Base-by-base conservation (phyloP, 176 grass and related monocot genomes). In the Triticum dicoccoides region DNA sequence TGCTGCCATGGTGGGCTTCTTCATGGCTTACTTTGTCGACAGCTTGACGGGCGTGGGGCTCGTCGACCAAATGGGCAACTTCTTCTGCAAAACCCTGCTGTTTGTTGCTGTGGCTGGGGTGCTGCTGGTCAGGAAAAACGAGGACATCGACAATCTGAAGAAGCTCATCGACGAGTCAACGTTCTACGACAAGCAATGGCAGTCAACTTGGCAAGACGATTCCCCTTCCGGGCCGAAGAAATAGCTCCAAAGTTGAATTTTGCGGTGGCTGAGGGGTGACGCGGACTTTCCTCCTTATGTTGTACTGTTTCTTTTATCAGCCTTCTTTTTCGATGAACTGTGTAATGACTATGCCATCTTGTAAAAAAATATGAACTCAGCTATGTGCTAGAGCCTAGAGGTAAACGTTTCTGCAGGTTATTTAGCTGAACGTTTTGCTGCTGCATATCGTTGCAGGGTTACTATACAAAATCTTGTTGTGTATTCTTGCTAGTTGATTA, bases 1-100 rank as follows among this genome's bases (percentile, higher is more conserved):
- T 15, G 97, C 97, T 35, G 97, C 97, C 79, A 98, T 98, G 97
- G 71, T 96, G 69, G 97, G 97, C n/a, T 98, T 98, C 87, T 98
- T 98, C 92, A 98, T 98, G 97, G 94, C 97, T 2, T 98, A 98
- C 86, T 94, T 98, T 30, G 94, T 98, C 1, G 97, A 98, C 71
- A 92, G 97, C 67, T 86, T 98, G 86, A 98, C 94, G 0, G 94
- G 97, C 0, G 85, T 92, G 75, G 97, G 97, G 38, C 90, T 98
- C 2, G 94, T 98, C 8, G 94, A 96, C 80, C 97, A 98, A 45
- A 90, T 67, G 85, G 94, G 93, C 32, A 98, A 98, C 67, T 94
- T 98, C 73, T 96, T 98, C 86, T 98, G 97, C 84, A 98, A 98
- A 87, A 98, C 97, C 24, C 83, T 98, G 62, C 77, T 98, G 44